Base-by-base conservation (phyloP, 345 rosid genomes). In the Limnanthes douglasii region DNA sequence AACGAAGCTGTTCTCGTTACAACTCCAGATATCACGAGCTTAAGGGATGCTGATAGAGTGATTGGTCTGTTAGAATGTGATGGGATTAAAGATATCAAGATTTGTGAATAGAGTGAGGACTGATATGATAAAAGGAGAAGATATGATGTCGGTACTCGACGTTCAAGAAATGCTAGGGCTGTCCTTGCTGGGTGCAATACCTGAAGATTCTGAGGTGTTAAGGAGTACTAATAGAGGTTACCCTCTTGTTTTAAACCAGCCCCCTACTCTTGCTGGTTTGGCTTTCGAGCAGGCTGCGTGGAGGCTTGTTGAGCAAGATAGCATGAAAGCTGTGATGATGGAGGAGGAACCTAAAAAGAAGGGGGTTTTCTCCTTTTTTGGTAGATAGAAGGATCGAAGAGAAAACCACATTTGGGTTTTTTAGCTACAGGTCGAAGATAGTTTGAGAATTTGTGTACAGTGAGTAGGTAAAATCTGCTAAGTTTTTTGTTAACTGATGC, bases 241-340 rank as follows among this genome's bases (percentile, higher is more conserved):
- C 31, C 95, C 95, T 0, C 70, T 88, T 21, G 97, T 88, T 22
- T 40, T 88, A 64, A 83, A 83, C 42, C 72, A 70, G 64, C 97
- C 97, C 0, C 97, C 95, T 0, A 79, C 97, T 4, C 53, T 88
- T 61, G 97, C 93, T 2, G 97, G 95, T 11, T 43, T 88, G 73
- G 95, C 97, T 0, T 79, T 88, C 5, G 95, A 88, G 72, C 97
- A 88, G 65, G 95, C 97, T 2, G 97, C 95, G 2, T 88, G 97
- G 97, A 72, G 97, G 54, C 83, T 88, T 18, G 95, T 88, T n/a
- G 93, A 88, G 70, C 93, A 79, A 65, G 95, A 88, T 55, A 83
- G 81, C 26, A 88, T 88, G 97, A 64, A 72, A 58, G 95, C 97
- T 54, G 97, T 88, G 28, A 70, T 88, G 93, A 45, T 79, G 16